phyloP scores from a whole-genome alignment of 2,329 filamentous ascomycete genomes.

The Verticillium tricorpus region DNA sequence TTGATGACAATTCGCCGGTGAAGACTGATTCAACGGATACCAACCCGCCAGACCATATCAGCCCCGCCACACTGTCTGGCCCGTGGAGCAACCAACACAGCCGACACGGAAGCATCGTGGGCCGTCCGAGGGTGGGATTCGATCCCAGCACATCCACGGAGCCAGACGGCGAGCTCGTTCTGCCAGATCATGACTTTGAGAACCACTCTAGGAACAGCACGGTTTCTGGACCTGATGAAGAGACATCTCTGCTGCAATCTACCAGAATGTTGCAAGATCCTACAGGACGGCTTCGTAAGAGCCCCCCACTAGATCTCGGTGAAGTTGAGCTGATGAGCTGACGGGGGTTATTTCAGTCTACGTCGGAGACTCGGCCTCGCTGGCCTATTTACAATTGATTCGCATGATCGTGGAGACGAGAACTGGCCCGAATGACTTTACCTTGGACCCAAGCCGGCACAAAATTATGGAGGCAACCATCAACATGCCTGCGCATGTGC shows the following conservation, averaged over 20 bases:
- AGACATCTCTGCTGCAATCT: conserved; percentile 49
- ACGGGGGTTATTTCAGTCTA: conserved; percentile 38
- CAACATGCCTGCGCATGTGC: conserved; percentile 37
- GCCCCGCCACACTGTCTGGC: not conserved
- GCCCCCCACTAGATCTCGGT: not conserved
- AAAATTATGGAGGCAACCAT: conserved; percentile 52
- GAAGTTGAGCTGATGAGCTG: conserved; percentile 12
- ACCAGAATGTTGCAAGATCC: conserved; percentile 56
- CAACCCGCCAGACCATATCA: not conserved
- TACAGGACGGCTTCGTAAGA: conserved; percentile 51
- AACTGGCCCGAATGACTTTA: conserved; percentile 52
- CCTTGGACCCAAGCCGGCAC: conserved; percentile 50
- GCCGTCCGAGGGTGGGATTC: conserved; percentile 5
- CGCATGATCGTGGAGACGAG: conserved; percentile 55
- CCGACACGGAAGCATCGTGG: conserved; percentile 1
- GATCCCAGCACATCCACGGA: conserved; percentile 9
- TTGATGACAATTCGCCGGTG: conserved; percentile 7
- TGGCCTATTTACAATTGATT: conserved; percentile 57
- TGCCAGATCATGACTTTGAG: conserved; percentile 8
- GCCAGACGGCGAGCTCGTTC: conserved; percentile 3
- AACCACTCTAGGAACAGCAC: conserved; percentile 28
- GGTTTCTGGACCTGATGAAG: conserved; percentile 45
- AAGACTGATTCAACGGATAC: not conserved
- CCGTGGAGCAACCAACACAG: not conserved
- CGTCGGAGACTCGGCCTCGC: conserved; percentile 57